Conservation (phyloP, 2,329 filamentous ascomycete genomes). For the Talaromyces funiculosus region DNA sequence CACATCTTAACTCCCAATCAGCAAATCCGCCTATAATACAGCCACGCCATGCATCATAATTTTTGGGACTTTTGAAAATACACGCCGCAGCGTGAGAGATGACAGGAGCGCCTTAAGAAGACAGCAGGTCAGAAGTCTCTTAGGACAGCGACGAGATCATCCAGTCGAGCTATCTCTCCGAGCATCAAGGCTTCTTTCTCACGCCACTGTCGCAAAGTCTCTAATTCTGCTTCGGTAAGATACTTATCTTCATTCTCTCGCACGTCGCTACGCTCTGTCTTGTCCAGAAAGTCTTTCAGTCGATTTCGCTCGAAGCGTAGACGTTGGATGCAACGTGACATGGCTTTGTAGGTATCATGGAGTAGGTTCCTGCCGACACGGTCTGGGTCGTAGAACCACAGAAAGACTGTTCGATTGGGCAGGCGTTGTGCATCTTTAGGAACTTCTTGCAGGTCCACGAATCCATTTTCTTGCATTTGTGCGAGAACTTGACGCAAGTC, state of each 20-base stretch:
- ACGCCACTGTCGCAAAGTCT: slow-evolving; percentile 59
- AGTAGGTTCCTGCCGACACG: slow-evolving; percentile 65
- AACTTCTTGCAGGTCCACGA: slow-evolving; percentile 89
- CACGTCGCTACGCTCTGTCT: slow-evolving; percentile 81
- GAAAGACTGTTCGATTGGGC: slow-evolving; percentile 77
- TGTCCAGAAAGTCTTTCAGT: slow-evolving; percentile 66
- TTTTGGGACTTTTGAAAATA: background rate
- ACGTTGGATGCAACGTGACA: slow-evolving; percentile 78
- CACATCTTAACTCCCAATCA: background rate
- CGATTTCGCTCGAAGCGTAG: slow-evolving; percentile 68
- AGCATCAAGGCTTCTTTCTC: slow-evolving; percentile 65
- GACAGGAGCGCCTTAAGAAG: background rate
- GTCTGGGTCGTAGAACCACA: slow-evolving; percentile 84
- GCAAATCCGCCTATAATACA: slow-evolving; percentile 7
- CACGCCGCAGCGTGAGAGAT: background rate
- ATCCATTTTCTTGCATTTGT: slow-evolving; percentile 76
- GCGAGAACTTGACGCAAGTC: slow-evolving; percentile 81
- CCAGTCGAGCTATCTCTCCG: slow-evolving; percentile 71
- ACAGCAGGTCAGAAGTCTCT: slow-evolving; percentile 60
- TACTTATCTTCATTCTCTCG: slow-evolving; percentile 76
- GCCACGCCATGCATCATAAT: slow-evolving; percentile 13
- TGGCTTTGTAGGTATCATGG: slow-evolving; percentile 81
- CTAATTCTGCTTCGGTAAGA: slow-evolving; percentile 67
- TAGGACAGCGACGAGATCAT: slow-evolving; percentile 77
- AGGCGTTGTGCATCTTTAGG: slow-evolving; percentile 78